Evolutionary conservation across 176 grass and related monocot species (phyloP), one percentile per base, ranked within the genome.

Genomic region (Alloteropsis semialata): DNA sequence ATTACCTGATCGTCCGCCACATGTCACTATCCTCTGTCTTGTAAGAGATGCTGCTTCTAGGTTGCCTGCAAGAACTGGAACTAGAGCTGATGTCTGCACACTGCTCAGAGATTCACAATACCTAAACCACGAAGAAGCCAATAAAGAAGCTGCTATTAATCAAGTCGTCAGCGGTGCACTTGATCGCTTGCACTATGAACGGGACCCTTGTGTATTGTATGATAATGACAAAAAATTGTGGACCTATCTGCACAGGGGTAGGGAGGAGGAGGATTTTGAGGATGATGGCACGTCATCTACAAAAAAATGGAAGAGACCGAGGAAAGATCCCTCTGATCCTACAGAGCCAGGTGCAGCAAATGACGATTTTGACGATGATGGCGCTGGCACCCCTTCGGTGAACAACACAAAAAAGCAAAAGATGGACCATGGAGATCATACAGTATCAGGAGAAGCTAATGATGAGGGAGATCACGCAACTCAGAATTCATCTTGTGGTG

Each of bases 261-360:
- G 96, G 85, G 96, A 96, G 57, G 96, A 99, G 84, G 96, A 99
- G 80, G 96, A 99, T 94, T 99, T 99, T 85, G 96, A 99, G 86
- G 96, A 99, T 84, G 96, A 99, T 81, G 96, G 96, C 42, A 99
- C 96, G 21, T 96, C 93, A 43, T 96, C 92, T 34, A 99, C 93
- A 10, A 99, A 99, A 82, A 99, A 99, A 73, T 99, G 96, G 96
- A 99, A 94, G 84, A 93, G 96, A 7, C 96, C 90, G 7, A 99
- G 85, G 85, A 99, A 92, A 90, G 96, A 98, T 58, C 27, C 69
- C 22, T 71, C 84, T n/a, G 96, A 99, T 73, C 86, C 88, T 75
- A 81, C 79, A 56, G 90, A 92, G 0, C 63, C 86, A 65, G 86
- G 81, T 85, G 72, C 60, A 44, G 75, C 69, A 44, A 91, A 86